Evolutionary conservation across 441 rosid genomes (phyloP).

Genomic region (Pelargonium australe): DNA sequence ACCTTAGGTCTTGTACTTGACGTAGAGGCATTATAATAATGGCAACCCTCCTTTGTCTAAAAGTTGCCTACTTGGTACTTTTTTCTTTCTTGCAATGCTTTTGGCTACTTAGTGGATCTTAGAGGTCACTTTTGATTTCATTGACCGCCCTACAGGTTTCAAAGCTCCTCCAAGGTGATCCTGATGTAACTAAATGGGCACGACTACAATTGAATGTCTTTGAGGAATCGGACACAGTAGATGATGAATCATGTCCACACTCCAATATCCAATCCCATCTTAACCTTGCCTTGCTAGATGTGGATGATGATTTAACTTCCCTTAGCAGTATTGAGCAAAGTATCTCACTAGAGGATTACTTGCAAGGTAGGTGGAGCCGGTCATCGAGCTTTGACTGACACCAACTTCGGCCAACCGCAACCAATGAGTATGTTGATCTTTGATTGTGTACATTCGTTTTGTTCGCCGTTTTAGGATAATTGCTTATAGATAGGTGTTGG

Average conservation of each 20-base stretch:
- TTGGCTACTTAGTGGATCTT: too few species aligned
- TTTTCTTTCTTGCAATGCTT: too few species aligned
- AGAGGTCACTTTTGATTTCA: too few species aligned
- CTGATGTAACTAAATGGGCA: conserved; percentile 40
- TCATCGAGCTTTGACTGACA: conserved; percentile 66
- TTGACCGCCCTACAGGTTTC: conserved; percentile 42
- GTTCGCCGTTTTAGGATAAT: conserved; percentile 7
- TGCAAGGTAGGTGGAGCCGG: conserved; percentile 66
- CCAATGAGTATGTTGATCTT: not conserved
- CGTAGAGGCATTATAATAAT: too few species aligned
- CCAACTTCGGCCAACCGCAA: conserved; percentile 11
- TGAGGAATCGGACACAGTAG: conserved; percentile 40
- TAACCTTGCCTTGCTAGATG: conserved; percentile 48
- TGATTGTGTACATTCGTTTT: conserved; percentile 17
- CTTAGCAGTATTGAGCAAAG: conserved; percentile 50
- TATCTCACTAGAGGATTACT: conserved; percentile 55
- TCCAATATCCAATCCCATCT: conserved; percentile 57
- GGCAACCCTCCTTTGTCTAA: too few species aligned
- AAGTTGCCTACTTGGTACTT: too few species aligned
- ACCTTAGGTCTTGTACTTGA: too few species aligned
- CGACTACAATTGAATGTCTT: conserved; percentile 36
- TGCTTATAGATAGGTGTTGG: conserved; percentile 42
- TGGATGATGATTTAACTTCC: conserved; percentile 53
- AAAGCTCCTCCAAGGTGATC: conserved; percentile 53
- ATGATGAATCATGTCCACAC: conserved; percentile 37